Percentiles rank a stretch among this genome's conserved stretches.
Conservation (phyloP, 148 eudicot genomes). For the Camellia lanceoleosa region DNA sequence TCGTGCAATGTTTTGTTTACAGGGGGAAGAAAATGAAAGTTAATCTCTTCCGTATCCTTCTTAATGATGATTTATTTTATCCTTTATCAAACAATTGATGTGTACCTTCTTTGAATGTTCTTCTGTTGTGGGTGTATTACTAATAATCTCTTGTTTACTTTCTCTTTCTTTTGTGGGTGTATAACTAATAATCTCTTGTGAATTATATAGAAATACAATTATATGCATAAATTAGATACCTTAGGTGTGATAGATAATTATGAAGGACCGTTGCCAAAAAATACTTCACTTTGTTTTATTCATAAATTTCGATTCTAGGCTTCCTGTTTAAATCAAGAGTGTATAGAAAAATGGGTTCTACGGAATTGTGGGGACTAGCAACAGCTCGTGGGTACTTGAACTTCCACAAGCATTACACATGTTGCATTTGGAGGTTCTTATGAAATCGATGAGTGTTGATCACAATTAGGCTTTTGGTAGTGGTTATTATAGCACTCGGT, state of each 20-base stretch:
- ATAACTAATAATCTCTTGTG: neutral
- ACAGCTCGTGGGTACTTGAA: neutral
- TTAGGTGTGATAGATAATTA: neutral
- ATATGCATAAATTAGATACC: neutral
- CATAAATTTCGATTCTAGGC: neutral
- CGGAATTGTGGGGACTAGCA: neutral
- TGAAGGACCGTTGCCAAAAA: neutral
- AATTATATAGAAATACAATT: neutral
- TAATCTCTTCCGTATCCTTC: slow-evolving; percentile 65
- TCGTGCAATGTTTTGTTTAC: slow-evolving; percentile 14
- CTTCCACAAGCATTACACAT: too few species aligned
- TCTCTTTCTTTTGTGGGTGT: neutral
- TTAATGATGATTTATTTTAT: neutral
- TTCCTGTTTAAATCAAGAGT: neutral
- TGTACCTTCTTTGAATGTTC: neutral
- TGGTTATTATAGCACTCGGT: too few species aligned
- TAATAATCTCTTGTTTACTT: neutral
- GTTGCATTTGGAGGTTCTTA: too few species aligned
- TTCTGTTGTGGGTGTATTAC: neutral
- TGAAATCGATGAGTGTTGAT: too few species aligned
- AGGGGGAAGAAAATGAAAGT: slow-evolving; percentile 65
- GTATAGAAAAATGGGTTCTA: neutral
- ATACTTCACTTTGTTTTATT: neutral
- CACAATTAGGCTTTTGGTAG: too few species aligned
- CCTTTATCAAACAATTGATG: neutral